Percentiles rank a stretch among this genome's conserved stretches.
Conservation (phyloP, 192 early-diverging fungal species). For the Coemansia umbellata region DNA sequence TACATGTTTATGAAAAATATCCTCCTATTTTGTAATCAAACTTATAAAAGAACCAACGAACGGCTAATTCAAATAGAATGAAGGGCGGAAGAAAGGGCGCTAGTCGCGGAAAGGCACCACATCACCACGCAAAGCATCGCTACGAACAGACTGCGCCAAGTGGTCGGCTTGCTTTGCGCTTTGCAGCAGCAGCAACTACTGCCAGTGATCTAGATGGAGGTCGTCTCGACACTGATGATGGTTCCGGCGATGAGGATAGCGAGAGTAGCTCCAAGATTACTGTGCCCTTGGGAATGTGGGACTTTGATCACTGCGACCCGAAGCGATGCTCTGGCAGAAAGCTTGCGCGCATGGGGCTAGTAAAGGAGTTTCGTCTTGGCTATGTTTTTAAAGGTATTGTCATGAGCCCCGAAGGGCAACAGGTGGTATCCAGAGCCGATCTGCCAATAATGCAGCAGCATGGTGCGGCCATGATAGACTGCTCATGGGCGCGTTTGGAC, state of each 20-base stretch:
- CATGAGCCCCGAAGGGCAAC: constrained; percentile 77
- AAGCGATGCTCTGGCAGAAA: constrained; percentile 95
- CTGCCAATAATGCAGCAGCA: constrained; percentile 64
- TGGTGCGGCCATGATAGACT: constrained; percentile 93
- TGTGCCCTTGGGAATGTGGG: constrained; percentile 81
- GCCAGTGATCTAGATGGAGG: constrained; percentile 3
- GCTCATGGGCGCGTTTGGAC: constrained; percentile 92
- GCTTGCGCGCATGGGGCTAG: constrained; percentile 73
- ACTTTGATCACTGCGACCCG: constrained; percentile 99
- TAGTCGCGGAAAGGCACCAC: constrained; percentile 15
- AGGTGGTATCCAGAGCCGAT: constrained; percentile 87
- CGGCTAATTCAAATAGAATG: no score
- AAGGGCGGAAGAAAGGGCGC: constrained; percentile 29
- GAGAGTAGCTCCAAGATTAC: constrained; percentile 9
- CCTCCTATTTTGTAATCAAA: no score
- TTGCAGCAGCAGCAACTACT: background rate
- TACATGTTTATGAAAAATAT: no score
- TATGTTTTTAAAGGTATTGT: constrained; percentile 90
- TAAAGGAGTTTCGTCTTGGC: constrained; percentile 76
- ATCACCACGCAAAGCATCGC: constrained; percentile 25
- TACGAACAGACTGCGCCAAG: constrained; percentile 12
- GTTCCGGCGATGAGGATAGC: background rate
- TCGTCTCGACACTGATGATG: background rate
- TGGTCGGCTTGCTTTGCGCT: constrained; percentile 8
- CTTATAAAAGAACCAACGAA: no score